Percentiles rank a stretch among this genome's conserved stretches.
Evolutionary conservation across 2,329 filamentous ascomycete species (phyloP).

Genomic region (Calonectria montana): DNA sequence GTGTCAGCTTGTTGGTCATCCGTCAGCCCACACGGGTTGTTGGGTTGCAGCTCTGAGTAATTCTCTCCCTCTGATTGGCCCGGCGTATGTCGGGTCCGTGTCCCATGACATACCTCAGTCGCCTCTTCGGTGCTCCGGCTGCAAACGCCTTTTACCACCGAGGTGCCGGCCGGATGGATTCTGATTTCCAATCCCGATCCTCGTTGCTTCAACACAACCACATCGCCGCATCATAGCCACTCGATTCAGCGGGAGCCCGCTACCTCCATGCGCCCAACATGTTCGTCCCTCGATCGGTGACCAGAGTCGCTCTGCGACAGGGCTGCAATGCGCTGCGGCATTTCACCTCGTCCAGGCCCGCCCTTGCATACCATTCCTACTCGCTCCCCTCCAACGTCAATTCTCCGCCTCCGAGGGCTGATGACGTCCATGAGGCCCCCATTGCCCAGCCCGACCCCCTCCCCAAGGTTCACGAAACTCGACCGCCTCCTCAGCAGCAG

Average conservation of each 20-base stretch:
- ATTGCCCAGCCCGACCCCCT: constrained; percentile 58
- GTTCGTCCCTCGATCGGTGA: constrained; percentile 56
- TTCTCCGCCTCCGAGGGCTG: constrained; percentile 54
- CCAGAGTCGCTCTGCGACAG: constrained; percentile 54
- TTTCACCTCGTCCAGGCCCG: constrained; percentile 51
- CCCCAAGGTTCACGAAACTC: constrained; percentile 64
- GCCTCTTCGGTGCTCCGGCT: constrained; percentile 40
- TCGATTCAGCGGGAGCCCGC: background rate
- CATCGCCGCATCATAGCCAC: constrained; percentile 18
- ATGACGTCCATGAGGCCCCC: constrained; percentile 59
- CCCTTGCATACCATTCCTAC: constrained; percentile 63
- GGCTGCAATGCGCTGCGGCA: constrained; percentile 55
- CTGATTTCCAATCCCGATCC: constrained; percentile 39
- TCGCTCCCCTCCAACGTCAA: constrained; percentile 57
- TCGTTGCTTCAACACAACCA: constrained; percentile 23
- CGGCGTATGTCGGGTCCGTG: constrained; percentile 46
- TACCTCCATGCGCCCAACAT: constrained; percentile 50
- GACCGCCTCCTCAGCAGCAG: constrained; percentile 51
- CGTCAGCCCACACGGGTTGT: constrained; percentile 28
- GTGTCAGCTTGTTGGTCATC: background rate
- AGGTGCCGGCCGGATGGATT: constrained; percentile 30
- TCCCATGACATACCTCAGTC: constrained; percentile 37
- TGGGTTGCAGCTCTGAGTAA: constrained; percentile 44
- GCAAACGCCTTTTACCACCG: constrained; percentile 46
- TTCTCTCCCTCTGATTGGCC: constrained; percentile 50